These are phyloP conservation scores for Botrytis elliptica DNA, from an alignment of 2,329 filamentous ascomycete genomes.

Conservation along the genomic window DNA sequence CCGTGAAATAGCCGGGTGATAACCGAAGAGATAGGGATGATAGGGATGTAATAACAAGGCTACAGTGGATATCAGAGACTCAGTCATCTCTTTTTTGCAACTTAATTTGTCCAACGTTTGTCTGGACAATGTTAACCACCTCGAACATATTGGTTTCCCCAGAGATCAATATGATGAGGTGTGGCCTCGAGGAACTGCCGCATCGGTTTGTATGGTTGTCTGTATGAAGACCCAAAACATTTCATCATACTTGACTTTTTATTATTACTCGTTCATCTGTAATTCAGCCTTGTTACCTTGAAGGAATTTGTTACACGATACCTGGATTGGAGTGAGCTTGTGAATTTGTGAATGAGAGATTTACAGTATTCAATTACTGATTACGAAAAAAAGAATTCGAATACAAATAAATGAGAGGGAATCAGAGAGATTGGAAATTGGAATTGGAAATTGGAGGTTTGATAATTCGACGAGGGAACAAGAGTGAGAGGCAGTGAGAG, in stretches of 20 bases:
- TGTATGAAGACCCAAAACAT: not conserved
- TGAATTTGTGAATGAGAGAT: not conserved
- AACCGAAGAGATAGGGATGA: constrained; percentile 9
- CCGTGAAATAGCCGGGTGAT: constrained; percentile 11
- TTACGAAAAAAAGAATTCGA: not conserved
- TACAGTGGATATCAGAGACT: constrained; percentile 4
- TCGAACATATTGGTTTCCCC: not conserved
- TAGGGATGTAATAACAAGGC: constrained; percentile 4
- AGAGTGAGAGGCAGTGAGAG: not conserved
- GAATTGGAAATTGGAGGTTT: not conserved
- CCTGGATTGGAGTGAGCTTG: not conserved
- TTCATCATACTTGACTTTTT: not conserved
- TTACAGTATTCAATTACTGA: not conserved
- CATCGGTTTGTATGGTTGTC: not conserved
- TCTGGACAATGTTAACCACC: not conserved
- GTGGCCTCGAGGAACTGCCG: not conserved
- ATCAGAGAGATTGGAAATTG: not conserved
- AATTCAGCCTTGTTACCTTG: constrained; percentile 9
- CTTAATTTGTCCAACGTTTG: constrained; percentile 3
- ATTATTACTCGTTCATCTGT: constrained; percentile 8
- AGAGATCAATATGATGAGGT: constrained; percentile 3
- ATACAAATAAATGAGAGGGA: not conserved
- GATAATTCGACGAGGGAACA: not conserved
- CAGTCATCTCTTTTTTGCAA: not conserved
- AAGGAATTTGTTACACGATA: not conserved